phyloP scores from a whole-genome alignment of 306 rosid genomes.

The Prinsepia uniflora region DNA sequence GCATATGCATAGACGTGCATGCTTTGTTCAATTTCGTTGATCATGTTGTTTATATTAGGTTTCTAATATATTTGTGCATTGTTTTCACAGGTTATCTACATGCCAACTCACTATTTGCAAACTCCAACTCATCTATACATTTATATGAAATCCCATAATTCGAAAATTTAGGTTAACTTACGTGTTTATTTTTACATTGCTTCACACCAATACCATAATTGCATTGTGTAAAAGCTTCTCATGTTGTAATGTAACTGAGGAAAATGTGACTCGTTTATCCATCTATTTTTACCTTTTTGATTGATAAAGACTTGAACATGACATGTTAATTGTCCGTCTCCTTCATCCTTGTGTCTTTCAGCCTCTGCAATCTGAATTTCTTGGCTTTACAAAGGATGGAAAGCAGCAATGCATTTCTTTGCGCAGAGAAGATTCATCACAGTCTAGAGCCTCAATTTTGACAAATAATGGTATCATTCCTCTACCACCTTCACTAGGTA shows the following conservation, averaged over 20 bases:
- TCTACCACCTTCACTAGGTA: constrained; percentile 80
- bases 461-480: constrained; percentile 55
- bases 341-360: constrained; percentile 28
- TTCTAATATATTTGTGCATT: no score
- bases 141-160: not conserved
- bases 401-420: constrained; percentile 33
- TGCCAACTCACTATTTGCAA: not conserved
- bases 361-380: constrained; percentile 45
- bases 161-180: no score
- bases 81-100: not conserved
- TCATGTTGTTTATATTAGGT: no score
- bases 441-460: constrained; percentile 37
- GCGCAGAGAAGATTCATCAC: constrained; percentile 32
- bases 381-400: constrained; percentile 32
- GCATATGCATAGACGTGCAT: no score
- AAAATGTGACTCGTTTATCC: not conserved
- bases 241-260: not conserved
- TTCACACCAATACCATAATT: not conserved
- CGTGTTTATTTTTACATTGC: not conserved
- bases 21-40: no score
- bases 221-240: no score
- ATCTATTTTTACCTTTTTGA: not conserved
- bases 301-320: not conserved
- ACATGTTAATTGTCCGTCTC: not conserved
- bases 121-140: constrained; percentile 6